phyloP scores from a whole-genome alignment of 2,329 filamentous ascomycete species.

The Diaporthe helianthi region DNA sequence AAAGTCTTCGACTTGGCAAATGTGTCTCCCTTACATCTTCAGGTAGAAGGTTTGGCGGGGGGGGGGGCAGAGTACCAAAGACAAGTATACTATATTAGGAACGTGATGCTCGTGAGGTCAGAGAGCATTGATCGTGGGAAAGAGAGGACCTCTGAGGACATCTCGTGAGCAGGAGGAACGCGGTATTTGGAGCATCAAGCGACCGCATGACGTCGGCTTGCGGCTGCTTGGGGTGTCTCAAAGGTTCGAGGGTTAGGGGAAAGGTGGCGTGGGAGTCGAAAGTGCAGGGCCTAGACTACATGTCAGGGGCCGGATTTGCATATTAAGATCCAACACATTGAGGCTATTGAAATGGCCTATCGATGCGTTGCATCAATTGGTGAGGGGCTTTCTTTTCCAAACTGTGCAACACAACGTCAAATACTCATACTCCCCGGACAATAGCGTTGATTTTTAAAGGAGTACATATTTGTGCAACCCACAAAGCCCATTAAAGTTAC shows the following conservation, averaged over 20 bases:
- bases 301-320: neutral
- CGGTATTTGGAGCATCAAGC: conserved; percentile 3
- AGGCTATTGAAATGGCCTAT: neutral
- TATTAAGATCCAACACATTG: conserved; percentile 4
- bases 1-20: conserved; percentile 31
- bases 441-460: too few relatives aligned
- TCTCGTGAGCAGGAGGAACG: conserved; percentile 7
- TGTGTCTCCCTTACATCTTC: conserved; percentile 27
- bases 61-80: neutral
- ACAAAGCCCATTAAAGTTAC: neutral
- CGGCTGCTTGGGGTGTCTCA: neutral
- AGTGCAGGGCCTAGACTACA: neutral
- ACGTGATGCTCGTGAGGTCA: neutral
- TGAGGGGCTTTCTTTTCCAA: too few relatives aligned
- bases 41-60: neutral
- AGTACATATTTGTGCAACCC: neutral
- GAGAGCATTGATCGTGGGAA: neutral
- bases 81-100: neutral
- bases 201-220: conserved; percentile 32
- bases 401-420: too few relatives aligned
- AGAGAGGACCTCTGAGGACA: neutral
- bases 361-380: neutral
- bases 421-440: too few relatives aligned
- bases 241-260: neutral
- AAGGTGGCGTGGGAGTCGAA: neutral